Evolutionary conservation across 2,329 filamentous ascomycete species (phyloP), one percentile per base, ranked within the genome.

Genomic region (Aschersonia sp.): DNA sequence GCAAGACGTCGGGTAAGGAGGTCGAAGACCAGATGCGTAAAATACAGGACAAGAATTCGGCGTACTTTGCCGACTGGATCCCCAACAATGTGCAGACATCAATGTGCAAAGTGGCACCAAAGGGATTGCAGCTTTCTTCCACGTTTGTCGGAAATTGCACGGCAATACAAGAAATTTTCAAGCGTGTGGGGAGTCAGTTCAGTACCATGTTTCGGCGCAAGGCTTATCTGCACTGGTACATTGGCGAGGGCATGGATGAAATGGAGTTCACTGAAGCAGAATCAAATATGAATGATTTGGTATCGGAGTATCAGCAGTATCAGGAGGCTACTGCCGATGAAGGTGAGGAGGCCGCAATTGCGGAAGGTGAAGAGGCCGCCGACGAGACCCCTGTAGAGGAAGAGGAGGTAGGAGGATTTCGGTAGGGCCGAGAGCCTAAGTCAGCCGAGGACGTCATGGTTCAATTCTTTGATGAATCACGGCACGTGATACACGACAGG

Each of bases 171-270:
- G 92, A 98, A 76, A 85, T 98, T 62, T 97, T 98, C 85, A 97
- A 97, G 87, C 90, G 92, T 80, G 78, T 97, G 60, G 92, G 90
- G 67, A 90, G 97, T 71, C 92, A 97, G 76, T 98, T 98, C 82
- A 87, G 84, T 74, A 90, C 88, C 68, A 97, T 98, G 92, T 97
- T 97, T 85, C 81, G 90, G 75, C 87, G 90, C 74, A 98, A 97
- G 85, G 92, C 92, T 81, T 98, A 97, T 87, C 85, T 98, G 81
- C 92, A 97, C 79, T 98, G 92, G 92, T 98, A 97, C 76, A 98
- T 92, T 80, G 88, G 89, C 67, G 92, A 98, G 81, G 92, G 92
- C 77, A 97, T 98, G 92, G 92, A 98, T 74, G 92, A 97, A 84
- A 97, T 97, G 92, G 92, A 98, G 78, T 98, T 98, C 78, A 97